Evolutionary conservation across 2,329 filamentous ascomycete species (phyloP).

Genomic region (Zalaria obscura): DNA sequence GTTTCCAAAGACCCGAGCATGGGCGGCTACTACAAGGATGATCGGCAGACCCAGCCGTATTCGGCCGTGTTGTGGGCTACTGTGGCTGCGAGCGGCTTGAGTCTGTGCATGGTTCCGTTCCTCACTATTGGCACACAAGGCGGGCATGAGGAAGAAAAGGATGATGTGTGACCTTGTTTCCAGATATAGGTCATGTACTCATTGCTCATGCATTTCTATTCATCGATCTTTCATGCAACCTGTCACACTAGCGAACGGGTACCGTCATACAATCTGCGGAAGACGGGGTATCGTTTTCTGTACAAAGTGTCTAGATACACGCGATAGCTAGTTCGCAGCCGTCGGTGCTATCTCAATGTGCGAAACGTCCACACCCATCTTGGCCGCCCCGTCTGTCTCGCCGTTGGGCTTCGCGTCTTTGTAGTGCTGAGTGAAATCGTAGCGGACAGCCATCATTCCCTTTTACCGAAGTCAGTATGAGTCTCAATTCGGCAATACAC

Average conservation of each 20-base stretch:
- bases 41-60: constrained; percentile 33
- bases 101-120: constrained; percentile 36
- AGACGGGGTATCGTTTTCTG: too few species aligned
- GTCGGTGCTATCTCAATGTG: too few species aligned
- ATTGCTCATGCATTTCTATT: too few species aligned
- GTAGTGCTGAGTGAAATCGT: constrained; percentile 12
- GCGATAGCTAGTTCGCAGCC: too few species aligned
- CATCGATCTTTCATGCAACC: too few species aligned
- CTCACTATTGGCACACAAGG: constrained; percentile 41
- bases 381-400: not conserved
- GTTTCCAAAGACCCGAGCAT: constrained; percentile 17
- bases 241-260: too few species aligned
- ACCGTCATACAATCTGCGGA: too few species aligned
- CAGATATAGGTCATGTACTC: too few species aligned
- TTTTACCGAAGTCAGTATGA: not conserved
- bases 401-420: not conserved
- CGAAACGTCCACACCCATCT: not conserved
- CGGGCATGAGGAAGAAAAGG: too few species aligned
- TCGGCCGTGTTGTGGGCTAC: constrained; percentile 38
- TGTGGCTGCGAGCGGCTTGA: constrained; percentile 27
- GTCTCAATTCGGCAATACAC: not conserved
- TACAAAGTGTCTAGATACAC: too few species aligned
- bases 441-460: constrained; percentile 5
- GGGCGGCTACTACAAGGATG: constrained; percentile 26
- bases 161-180: too few species aligned